These are phyloP conservation scores for Starmerella sirachaensis DNA, from an alignment of 805 yeast genomes.

Conservation along the genomic window DNA sequence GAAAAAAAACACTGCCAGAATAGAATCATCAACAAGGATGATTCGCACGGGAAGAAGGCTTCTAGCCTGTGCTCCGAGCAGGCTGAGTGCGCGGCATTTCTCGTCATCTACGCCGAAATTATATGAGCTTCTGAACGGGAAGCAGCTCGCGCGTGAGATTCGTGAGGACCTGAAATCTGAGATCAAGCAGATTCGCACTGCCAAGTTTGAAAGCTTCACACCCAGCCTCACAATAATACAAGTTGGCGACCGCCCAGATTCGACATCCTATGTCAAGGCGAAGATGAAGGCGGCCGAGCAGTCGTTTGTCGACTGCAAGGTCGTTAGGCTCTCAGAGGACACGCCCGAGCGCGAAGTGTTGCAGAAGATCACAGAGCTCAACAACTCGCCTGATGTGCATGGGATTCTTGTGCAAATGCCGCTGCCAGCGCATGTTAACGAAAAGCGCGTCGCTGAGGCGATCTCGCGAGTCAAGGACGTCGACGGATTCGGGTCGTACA, in stretches of 20 bases:
- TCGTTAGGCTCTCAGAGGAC: slow-evolving; percentile 51
- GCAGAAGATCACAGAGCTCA: slow-evolving; percentile 47
- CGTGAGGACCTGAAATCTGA: slow-evolving; percentile 43
- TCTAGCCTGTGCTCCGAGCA: too few species aligned
- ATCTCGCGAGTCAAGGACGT: slow-evolving; percentile 82
- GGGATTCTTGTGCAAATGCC: slow-evolving; percentile 89
- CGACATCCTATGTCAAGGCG: slow-evolving; percentile 83
- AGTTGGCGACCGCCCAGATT: slow-evolving; percentile 84
- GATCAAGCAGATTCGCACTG: slow-evolving; percentile 35
- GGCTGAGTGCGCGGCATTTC: too few species aligned
- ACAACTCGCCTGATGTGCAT: slow-evolving; percentile 63
- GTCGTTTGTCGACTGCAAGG: slow-evolving; percentile 60
- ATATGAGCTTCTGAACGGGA: slow-evolving; percentile 43
- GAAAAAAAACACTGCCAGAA: too few species aligned
- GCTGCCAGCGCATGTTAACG: slow-evolving; percentile 69
- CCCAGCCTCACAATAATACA: slow-evolving; percentile 79
- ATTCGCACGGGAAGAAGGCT: too few species aligned
- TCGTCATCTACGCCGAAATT: slow-evolving; percentile 2
- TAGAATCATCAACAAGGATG: too few species aligned
- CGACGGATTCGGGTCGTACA: slow-evolving; percentile 83
- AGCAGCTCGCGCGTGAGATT: slow-evolving; percentile 40
- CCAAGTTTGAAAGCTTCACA: slow-evolving; percentile 39
- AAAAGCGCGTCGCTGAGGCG: slow-evolving; percentile 62
- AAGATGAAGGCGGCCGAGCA: slow-evolving; percentile 79
- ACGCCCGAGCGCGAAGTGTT: slow-evolving; percentile 49